These are phyloP conservation scores for Stemphylium vesicarium DNA, from an alignment of 2,329 filamentous ascomycete genomes.

Conservation along the genomic window DNA sequence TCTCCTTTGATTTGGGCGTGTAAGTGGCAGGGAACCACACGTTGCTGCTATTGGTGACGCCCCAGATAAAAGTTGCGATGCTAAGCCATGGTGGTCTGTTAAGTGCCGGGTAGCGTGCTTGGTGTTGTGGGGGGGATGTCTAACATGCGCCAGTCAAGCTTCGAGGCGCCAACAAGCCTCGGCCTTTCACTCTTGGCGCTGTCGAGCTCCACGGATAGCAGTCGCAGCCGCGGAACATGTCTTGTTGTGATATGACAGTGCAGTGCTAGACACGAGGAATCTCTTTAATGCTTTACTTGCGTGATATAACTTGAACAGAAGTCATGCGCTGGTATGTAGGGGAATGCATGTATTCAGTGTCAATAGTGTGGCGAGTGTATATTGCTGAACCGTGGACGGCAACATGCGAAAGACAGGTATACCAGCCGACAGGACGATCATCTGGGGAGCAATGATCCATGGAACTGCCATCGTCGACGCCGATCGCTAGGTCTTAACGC, in stretches of 20 bases:
- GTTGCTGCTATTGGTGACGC: slow-evolving; percentile 15
- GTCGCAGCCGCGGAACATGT: slow-evolving; percentile 4
- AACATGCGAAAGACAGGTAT: background rate
- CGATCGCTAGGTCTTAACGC: background rate
- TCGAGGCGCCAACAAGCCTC: slow-evolving; percentile 31
- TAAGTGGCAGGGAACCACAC: background rate
- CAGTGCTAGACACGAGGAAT: too few species aligned
- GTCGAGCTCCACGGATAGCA: slow-evolving; percentile 17
- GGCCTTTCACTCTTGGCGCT: slow-evolving; percentile 32
- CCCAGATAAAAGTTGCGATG: slow-evolving; percentile 15
- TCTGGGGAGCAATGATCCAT: background rate
- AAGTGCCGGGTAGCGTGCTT: slow-evolving; percentile 3
- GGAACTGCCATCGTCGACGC: background rate
- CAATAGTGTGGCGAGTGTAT: background rate
- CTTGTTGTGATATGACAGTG: background rate
- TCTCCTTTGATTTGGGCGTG: background rate
- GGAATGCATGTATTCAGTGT: background rate
- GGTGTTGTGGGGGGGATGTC: slow-evolving; percentile 20
- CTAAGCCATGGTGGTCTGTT: slow-evolving; percentile 1
- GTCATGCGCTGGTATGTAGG: background rate
- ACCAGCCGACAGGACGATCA: background rate
- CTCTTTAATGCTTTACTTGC: background rate
- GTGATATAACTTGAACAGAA: background rate
- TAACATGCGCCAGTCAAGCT: slow-evolving; percentile 31
- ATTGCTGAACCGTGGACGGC: background rate